Conservation (phyloP, 345 rosid genomes). For the Psidium friedrichsthalianum region DNA sequence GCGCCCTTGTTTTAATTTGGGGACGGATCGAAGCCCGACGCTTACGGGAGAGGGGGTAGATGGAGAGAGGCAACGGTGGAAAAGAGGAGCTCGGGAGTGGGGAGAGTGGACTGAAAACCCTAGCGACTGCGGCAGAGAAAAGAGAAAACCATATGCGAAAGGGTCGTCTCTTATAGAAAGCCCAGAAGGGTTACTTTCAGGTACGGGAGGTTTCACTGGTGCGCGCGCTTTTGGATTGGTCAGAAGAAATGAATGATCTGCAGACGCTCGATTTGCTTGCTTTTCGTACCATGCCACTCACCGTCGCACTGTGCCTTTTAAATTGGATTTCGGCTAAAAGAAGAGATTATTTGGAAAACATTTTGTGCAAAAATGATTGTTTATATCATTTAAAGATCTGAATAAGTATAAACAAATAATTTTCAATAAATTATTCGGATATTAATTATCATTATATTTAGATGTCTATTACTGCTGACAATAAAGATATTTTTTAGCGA, state of each 20-base stretch:
- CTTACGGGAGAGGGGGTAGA: not conserved
- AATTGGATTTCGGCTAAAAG: not conserved
- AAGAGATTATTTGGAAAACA: too few species aligned
- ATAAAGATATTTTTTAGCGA: too few species aligned
- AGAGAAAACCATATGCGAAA: not conserved
- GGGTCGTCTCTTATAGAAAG: conserved; percentile 30
- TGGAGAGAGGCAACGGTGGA: not conserved
- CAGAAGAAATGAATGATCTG: not conserved
- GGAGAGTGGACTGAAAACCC: conserved; percentile 20
- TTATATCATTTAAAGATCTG: too few species aligned
- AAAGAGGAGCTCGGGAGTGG: not conserved
- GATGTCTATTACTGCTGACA: too few species aligned
- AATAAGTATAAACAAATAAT: too few species aligned
- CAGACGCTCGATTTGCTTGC: not conserved
- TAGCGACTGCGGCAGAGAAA: conserved; percentile 41
- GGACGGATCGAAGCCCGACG: not conserved
- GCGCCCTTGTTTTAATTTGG: not conserved
- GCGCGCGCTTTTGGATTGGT: not conserved
- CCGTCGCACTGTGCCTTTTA: not conserved
- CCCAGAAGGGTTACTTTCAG: conserved; percentile 7
- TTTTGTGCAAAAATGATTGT: too few species aligned
- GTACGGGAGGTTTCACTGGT: conserved; percentile 3
- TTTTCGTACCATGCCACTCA: not conserved
- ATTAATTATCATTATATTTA: too few species aligned
- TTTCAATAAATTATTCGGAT: too few species aligned